Evolutionary conservation across 495 filamentous ascomycete genomes (phyloP).

Genomic region (Neurospora tetraspora): DNA sequence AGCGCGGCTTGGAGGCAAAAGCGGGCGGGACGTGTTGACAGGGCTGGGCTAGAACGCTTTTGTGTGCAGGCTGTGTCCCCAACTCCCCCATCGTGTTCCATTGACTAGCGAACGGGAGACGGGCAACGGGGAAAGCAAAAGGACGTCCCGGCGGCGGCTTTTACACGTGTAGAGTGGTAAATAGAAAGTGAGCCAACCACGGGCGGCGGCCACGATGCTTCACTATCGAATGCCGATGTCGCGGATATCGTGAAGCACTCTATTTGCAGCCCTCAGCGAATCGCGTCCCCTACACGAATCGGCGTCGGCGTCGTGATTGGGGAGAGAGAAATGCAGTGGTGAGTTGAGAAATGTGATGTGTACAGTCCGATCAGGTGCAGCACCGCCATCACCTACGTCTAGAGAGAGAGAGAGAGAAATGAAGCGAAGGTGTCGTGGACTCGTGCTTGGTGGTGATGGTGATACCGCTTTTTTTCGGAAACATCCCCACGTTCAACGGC

Average conservation of each 20-base stretch:
- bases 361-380: neutral
- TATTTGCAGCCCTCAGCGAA: neutral
- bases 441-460: neutral
- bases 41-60: neutral
- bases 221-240: neutral
- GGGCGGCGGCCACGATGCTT: neutral
- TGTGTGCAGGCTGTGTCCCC: neutral
- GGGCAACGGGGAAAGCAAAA: neutral
- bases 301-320: neutral
- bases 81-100: neutral
- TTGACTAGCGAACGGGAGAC: neutral
- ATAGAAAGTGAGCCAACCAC: neutral
- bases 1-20: neutral
- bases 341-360: neutral
- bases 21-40: neutral
- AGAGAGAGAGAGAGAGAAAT: no score
- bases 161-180: neutral
- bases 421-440: neutral
- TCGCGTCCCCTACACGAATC: neutral
- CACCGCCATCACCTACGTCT: neutral
- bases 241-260: neutral
- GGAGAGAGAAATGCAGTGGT: neutral
- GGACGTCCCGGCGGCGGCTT: neutral
- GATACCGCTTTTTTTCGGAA: neutral
- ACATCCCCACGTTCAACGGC: no score